Percentiles rank a stretch among this genome's conserved stretches.
phyloP scores from a whole-genome alignment of 192 early-diverging fungal genomes.

The Backusella mclennaniae region DNA sequence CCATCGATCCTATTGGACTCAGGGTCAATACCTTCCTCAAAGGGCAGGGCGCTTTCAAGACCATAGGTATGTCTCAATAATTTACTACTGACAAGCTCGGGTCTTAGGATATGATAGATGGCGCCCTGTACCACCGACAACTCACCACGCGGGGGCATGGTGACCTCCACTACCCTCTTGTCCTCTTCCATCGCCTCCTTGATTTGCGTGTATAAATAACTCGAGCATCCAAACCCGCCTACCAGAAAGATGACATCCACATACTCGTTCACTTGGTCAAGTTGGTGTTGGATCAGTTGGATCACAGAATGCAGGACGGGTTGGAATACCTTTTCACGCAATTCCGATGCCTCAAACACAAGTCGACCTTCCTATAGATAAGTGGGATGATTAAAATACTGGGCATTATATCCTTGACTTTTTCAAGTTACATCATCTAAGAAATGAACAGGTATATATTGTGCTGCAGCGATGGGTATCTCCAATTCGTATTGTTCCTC shows the following conservation, averaged over 20 bases:
- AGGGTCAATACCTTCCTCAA: slow-evolving; percentile 42
- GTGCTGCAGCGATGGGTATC: slow-evolving; percentile 36
- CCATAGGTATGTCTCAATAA: slow-evolving; percentile 44
- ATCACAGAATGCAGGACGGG: slow-evolving; percentile 41
- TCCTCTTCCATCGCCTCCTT: slow-evolving; percentile 28
- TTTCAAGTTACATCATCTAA: slow-evolving; percentile 10
- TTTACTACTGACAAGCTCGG: slow-evolving; percentile 34
- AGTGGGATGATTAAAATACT: too few relatives aligned
- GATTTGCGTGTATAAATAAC: slow-evolving; percentile 38
- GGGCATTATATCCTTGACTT: background rate
- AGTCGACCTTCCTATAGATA: slow-evolving; percentile 25
- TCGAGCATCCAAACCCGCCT: slow-evolving; percentile 52
- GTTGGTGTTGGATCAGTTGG: slow-evolving; percentile 41
- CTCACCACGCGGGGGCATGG: slow-evolving; percentile 43
- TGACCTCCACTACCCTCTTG: slow-evolving; percentile 28
- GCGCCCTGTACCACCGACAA: slow-evolving; percentile 51
- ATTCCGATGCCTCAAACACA: slow-evolving; percentile 29
- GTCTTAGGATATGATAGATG: slow-evolving; percentile 39
- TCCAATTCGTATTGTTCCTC: slow-evolving; percentile 44
- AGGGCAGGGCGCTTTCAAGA: slow-evolving; percentile 39
- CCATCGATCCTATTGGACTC: slow-evolving; percentile 36
- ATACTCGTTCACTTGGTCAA: slow-evolving; percentile 27
- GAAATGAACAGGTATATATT: background rate
- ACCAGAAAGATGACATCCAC: slow-evolving; percentile 50
- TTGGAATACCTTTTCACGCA: slow-evolving; percentile 48